Evolutionary conservation across 1,284 basidiomycete genomes (phyloP), one percentile per base, ranked within the genome.

Genomic region (Chalciporus piperatoides): DNA sequence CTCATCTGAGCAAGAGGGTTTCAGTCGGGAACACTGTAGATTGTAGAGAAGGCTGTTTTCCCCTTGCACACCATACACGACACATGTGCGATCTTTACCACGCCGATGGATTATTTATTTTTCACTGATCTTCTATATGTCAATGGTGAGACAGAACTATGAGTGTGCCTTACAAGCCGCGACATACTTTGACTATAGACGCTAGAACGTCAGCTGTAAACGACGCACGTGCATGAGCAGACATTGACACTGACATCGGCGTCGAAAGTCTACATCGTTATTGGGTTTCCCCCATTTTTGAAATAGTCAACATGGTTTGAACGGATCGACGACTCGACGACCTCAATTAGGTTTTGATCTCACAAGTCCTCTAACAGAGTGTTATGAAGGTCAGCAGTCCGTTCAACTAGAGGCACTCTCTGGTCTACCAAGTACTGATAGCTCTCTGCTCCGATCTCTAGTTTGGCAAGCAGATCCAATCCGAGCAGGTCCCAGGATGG

Each of bases 391-490:
- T 66, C 39, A 46, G 54, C 39, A 36, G 30, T 39, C 37, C 33
- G 28, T 41, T 57, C 3, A 23, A 15, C 33, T n/a, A 27, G 21
- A 23, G 4, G 12, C 12, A 14, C 38, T 44, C 23, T 30, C 17
- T 23, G 3, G 46, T 37, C 33, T 15, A 15, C 15, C n/a, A 35
- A 8, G 33, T 8, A 17, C 33, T 35, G 15, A 35, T 35, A 8
- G 6, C 7, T 10, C 15, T 35, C n/a, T 8, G 1, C 33, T 15
- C 21, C 30, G 21, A 25, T 48, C 43, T 44, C 8, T 51, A 99
- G 95, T 99, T 99, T 70, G 97, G 97, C 62, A 99, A 99, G 76
- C 90, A 94, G 60, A 94, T 99, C 59, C 93, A 96, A 71, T 86
- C 90, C 30, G 90, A 96, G 70, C 94, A 97, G 73, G 86, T 98